Evolutionary conservation across 345 rosid species (phyloP).

Genomic region (Noccaea caerulescens): DNA sequence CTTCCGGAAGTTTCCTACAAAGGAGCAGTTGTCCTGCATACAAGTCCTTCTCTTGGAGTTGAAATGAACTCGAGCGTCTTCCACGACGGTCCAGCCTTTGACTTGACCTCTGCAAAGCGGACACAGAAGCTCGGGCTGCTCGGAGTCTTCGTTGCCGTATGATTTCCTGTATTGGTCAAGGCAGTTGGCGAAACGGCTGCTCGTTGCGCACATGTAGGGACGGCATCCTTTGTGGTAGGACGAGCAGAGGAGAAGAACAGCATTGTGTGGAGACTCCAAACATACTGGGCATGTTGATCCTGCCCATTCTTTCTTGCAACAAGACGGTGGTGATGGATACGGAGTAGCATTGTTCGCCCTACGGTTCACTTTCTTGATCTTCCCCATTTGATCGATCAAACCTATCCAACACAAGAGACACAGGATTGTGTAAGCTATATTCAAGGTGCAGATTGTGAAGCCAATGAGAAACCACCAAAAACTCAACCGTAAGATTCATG

Average conservation of each 20-base stretch:
- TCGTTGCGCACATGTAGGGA: conserved; percentile 92
- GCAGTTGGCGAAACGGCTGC: conserved; percentile 79
- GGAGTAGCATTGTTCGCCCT: conserved; percentile 36
- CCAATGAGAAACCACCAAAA: conserved; percentile 12
- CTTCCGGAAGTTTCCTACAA: conserved; percentile 63
- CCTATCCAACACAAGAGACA: conserved; percentile 30
- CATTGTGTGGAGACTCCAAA: conserved; percentile 85
- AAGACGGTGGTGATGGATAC: conserved; percentile 48
- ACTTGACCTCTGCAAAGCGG: conserved; percentile 91
- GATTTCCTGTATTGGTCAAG: conserved; percentile 88
- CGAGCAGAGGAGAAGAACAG: conserved; percentile 82
- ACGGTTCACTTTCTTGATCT: conserved; percentile 49
- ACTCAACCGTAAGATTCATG: conserved; percentile 18
- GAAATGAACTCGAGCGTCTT: conserved; percentile 66
- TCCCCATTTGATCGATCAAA: conserved; percentile 53
- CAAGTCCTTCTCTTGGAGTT: conserved; percentile 72
- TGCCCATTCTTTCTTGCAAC: conserved; percentile 65
- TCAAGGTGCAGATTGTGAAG: not conserved
- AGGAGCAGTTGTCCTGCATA: conserved; percentile 77
- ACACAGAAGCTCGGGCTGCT: conserved; percentile 74
- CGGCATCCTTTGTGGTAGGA: conserved; percentile 89
- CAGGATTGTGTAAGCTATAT: not conserved
- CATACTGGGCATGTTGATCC: conserved; percentile 71
- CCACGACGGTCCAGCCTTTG: conserved; percentile 91
- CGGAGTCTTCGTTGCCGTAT: conserved; percentile 52